Evolutionary conservation across 164 flowering plant species (phyloP), one percentile per base, ranked within the genome.

Genomic region (Vitis rupestris): DNA sequence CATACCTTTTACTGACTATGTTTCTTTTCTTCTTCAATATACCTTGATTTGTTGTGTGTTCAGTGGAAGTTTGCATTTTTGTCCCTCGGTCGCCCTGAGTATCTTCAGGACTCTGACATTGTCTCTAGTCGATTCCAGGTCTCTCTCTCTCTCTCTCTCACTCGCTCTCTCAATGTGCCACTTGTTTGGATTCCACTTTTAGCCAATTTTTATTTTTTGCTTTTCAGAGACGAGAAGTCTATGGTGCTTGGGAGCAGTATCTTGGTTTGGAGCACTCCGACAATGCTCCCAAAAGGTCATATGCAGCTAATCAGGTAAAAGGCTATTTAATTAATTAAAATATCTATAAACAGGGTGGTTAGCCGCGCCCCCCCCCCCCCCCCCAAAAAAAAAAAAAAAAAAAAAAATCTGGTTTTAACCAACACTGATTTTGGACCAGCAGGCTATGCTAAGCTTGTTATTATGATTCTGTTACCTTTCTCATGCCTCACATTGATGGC

Each of bases 171-270:
- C 12, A 50, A 13, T 53, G 17, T 66, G 23, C 52, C 16, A 66
- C 1, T 47, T 27, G 44, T 37, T 17, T 74, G n/a, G 8, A 15
- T 48, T 1, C 3, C 9, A 1, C 3, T 63, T n/a, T 9, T 16
- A 23, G 2, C 27, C 44, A n/a, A 12, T 17, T 64, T 57, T 3
- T 9, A 37, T 19, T 65, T 1, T 23, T 16, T 44, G 29, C 7
- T 15, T 44, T 54, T 10, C 72, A 89, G 98, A 86, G 88, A 66
- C 80, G 97, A 74, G 94, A 90, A 82, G 87, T 87, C 51, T 89
- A 86, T 84, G 97, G 96, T 64, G 93, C 93, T 67, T 93, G 98
- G 97, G 94, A 93, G 80, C 97, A 89, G 78, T 93, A 90, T 75
- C 93, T 92, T 65, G 98, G 98, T 30, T 67, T 92, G 76, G 96